Evolutionary conservation across 345 rosid genomes (phyloP).

Genomic region (Cardamine chenopodiifolia): DNA sequence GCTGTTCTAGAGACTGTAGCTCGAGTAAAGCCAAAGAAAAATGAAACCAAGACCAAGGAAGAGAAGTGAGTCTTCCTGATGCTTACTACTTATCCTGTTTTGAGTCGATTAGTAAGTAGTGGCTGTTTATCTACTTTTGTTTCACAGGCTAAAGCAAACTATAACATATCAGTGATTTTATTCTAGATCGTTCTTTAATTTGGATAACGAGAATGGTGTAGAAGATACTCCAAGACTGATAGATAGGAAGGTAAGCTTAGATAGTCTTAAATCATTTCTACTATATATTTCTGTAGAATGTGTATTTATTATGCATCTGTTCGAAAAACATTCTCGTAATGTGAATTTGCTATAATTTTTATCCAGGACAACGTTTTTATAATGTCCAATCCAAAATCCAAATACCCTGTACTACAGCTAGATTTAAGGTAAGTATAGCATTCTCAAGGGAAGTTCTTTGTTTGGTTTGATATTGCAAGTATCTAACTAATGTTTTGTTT

Average conservation of each 20-base stretch:
- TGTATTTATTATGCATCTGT: not conserved
- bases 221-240: slow-evolving; percentile 93
- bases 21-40: slow-evolving; percentile 81
- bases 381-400: slow-evolving; percentile 94
- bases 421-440: slow-evolving; percentile 69
- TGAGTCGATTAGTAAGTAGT: not conserved
- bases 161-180: slow-evolving; percentile 36
- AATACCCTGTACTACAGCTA: slow-evolving; percentile 90
- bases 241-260: slow-evolving; percentile 70
- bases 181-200: slow-evolving; percentile 75
- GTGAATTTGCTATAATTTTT: slow-evolving; percentile 25
- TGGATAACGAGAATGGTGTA: slow-evolving; percentile 82
- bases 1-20: slow-evolving; percentile 95
- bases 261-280: not conserved
- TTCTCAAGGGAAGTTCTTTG: not conserved
- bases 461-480: not conserved
- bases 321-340: not conserved
- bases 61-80: slow-evolving; percentile 68
- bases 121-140: slow-evolving; percentile 21
- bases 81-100: not conserved
- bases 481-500: not conserved
- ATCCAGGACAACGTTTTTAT: slow-evolving; percentile 94
- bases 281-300: not conserved
- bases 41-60: slow-evolving; percentile 74
- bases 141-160: slow-evolving; percentile 35